These are phyloP conservation scores for Liriodendron chinense DNA, from an alignment of 164 flowering plant genomes.

Conservation along the genomic window DNA sequence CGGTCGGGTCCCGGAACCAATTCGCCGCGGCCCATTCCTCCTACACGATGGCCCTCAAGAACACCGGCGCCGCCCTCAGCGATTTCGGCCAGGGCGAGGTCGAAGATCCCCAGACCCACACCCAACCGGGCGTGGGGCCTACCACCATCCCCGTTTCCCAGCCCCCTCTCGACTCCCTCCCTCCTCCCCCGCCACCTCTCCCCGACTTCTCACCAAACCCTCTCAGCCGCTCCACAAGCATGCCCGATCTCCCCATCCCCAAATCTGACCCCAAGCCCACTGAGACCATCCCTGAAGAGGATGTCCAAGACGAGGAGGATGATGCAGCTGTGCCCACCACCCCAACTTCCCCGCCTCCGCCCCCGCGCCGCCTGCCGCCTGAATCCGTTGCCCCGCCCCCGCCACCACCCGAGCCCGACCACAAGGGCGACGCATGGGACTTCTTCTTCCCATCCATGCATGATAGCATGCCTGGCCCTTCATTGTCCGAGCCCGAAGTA, in stretches of 20 bases:
- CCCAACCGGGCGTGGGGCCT: neutral
- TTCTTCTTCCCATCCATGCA: conserved; percentile 46
- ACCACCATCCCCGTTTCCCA: conserved; percentile 30
- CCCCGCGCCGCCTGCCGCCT: conserved; percentile 37
- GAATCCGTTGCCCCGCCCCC: conserved; percentile 4
- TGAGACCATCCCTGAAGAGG: conserved; percentile 35
- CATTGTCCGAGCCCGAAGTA: conserved; percentile 29
- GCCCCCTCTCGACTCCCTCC: conserved; percentile 15
- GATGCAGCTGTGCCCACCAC: conserved; percentile 27
- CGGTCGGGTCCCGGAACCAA: conserved; percentile 61
- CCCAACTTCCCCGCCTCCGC: conserved; percentile 18
- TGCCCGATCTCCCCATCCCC: conserved; percentile 50
- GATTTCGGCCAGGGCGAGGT: conserved; percentile 79
- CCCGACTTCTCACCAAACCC: conserved; percentile 21
- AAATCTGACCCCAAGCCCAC: conserved; percentile 18
- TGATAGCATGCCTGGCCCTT: conserved; percentile 33
- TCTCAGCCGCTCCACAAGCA: conserved; percentile 54
- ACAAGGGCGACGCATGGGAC: conserved; percentile 58
- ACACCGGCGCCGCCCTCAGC: conserved; percentile 83
- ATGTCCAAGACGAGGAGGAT: conserved; percentile 29
- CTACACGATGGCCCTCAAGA: conserved; percentile 68
- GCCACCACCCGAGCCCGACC: conserved; percentile 29
- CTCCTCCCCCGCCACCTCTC: conserved; percentile 43
- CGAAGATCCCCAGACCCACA: conserved; percentile 8
- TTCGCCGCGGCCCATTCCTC: conserved; percentile 82